These are phyloP conservation scores for Mortierella sp. DNA, from an alignment of 371 early-diverging fungal species.

Conservation along the genomic window DNA sequence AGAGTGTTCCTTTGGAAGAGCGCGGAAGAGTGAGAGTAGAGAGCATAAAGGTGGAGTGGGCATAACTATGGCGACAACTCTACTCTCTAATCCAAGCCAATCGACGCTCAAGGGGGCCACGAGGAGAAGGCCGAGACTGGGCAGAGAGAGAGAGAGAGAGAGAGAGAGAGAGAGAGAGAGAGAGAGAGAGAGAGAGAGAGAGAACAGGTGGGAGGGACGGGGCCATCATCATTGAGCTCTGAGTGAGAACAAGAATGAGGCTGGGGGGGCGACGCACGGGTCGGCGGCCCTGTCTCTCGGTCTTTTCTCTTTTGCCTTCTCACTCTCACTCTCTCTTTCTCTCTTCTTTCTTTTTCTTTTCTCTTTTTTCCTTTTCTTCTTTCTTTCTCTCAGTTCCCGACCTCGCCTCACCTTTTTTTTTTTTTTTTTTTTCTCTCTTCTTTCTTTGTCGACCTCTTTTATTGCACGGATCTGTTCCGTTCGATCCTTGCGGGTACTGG, in stretches of 20 bases:
- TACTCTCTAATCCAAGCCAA: no score
- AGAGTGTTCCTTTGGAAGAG: neutral
- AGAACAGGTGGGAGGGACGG: neutral
- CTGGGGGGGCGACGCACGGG: neutral
- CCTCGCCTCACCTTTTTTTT: no score
- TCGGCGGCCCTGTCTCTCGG: neutral
- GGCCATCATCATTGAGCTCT: neutral
- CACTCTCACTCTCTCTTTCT: neutral
- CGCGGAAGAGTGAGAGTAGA: neutral
- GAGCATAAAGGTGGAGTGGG: neutral
- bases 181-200: slow-evolving; percentile 2
- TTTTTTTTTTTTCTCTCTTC: no score
- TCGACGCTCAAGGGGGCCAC: no score
- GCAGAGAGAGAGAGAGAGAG: neutral
- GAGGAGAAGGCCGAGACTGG: no score
- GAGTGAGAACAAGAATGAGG: neutral
- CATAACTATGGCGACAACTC: no score
- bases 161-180: neutral
- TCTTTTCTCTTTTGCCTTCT: neutral
- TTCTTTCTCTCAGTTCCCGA: no score
- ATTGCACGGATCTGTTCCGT: no score
- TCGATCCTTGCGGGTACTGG: no score
- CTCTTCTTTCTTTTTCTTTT: neutral
- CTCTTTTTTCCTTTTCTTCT: no score
- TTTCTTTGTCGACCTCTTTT: no score